Evolutionary conservation across 192 early-diverging fungal species (phyloP).

Genomic region (Borealophlyctis nickersoniae): DNA sequence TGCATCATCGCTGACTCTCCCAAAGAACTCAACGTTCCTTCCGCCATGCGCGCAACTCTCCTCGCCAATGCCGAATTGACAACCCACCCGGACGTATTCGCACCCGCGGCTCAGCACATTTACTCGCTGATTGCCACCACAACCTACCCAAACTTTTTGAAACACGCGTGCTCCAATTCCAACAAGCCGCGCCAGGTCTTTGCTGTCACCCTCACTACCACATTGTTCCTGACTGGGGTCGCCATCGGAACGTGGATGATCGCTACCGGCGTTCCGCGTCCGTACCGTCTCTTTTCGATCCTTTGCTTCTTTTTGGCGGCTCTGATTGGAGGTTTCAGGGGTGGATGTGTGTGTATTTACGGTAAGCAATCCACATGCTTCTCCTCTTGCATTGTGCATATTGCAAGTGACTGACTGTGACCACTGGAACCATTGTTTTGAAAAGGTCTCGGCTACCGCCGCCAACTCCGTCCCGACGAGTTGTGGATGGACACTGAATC

Average conservation of each 20-base stretch:
- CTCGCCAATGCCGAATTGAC: background rate
- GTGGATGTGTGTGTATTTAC: background rate
- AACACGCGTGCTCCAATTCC: background rate
- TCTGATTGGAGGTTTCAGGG: background rate
- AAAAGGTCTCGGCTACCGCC: background rate
- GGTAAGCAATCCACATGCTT: no score
- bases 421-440: background rate
- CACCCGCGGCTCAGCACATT: background rate
- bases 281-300: background rate
- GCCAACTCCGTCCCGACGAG: background rate
- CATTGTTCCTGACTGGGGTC: background rate
- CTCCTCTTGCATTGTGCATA: background rate
- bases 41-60: background rate
- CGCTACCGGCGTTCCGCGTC: background rate
- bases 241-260: background rate
- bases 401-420: background rate
- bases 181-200: background rate
- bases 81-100: background rate
- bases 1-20: background rate
- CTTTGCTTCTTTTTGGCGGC: background rate
- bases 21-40: background rate
- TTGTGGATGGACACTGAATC: background rate
- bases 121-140: background rate
- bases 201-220: background rate
- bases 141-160: background rate